Evolutionary conservation across 306 rosid species (phyloP), one percentile per base, ranked within the genome.

Genomic region (Malus asiatica): DNA sequence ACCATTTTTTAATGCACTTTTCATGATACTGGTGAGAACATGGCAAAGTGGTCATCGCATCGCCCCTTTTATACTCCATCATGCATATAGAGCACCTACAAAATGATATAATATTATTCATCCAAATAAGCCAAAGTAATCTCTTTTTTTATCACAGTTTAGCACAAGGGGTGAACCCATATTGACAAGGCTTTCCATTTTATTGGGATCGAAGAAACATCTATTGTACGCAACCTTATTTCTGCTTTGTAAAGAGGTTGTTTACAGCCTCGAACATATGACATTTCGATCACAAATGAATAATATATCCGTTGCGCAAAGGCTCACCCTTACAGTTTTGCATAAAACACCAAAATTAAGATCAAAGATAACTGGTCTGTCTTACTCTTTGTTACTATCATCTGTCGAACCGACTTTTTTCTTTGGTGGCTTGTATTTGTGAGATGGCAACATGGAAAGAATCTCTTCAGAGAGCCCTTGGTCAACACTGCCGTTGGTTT

Each of bases 171-270:
- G 2, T 0, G 9, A 38, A 0, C 10, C 9, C 42, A 7, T 38
- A 0, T 1, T 38, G 0, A 38, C 7, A 38, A 7, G 10, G 10
- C 2, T 7, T 38, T 0, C 10, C 9, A 6, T 0, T 38, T 38
- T 35, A 35, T 0, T 0, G 1, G 40, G 2, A 0, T 35, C 0
- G 40, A 2, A 2, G 2, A 32, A 32, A 32, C 0, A 32, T 32
- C 1, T 32, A 32, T 32, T 32, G 35, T 5, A 4, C 6, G 6
- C 1, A 32, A 1, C 0, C 4, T 32, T 32, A 32, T 32, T 32
- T 35, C 0, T 35, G 2, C 42, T 38, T 38, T 38, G 2, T 0
- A 7, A 38, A 38, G 0, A 0, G 0, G 0, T 0, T 38, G 40
- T 35, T 6, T 35, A 1, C 40, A 35, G 8, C 0, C 0, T 35